phyloP scores from a whole-genome alignment of 1,284 basidiomycete genomes.

The Leccinum pachyderme region DNA sequence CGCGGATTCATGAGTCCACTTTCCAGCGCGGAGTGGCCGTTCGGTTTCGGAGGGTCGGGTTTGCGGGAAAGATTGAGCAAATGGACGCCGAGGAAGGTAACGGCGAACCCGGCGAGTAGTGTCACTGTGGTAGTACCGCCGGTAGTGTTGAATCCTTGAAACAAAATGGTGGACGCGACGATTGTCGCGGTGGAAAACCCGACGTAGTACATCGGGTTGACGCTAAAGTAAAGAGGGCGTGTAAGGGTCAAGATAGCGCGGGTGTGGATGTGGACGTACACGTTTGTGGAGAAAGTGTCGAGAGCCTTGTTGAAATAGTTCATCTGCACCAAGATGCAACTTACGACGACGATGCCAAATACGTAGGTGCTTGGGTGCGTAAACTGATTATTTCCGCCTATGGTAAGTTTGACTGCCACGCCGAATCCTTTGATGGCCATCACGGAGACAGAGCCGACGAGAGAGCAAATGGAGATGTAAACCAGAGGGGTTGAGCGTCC shows the following conservation, averaged over 20 bases:
- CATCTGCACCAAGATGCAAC: slow-evolving; percentile 95
- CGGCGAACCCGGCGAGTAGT: slow-evolving; percentile 82
- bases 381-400: slow-evolving; percentile 95
- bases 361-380: slow-evolving; percentile 93
- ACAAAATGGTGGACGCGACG: slow-evolving; percentile 92
- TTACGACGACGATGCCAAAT: slow-evolving; percentile 80
- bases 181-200: slow-evolving; percentile 97
- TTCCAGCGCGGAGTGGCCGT: slow-evolving; percentile 60
- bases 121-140: slow-evolving; percentile 81
- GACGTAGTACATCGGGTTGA: slow-evolving; percentile 99
- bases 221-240: slow-evolving; percentile 38
- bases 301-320: slow-evolving; percentile 99
- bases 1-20: slow-evolving; percentile 76
- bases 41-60: slow-evolving; percentile 43
- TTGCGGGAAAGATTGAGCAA: slow-evolving; percentile 83
- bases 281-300: slow-evolving; percentile 96
- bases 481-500: slow-evolving; percentile 89
- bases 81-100: slow-evolving; percentile 92
- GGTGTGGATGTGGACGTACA: slow-evolving; percentile 56
- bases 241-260: slow-evolving; percentile 11
- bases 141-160: slow-evolving; percentile 95
- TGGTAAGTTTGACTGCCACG: slow-evolving; percentile 92
- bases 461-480: slow-evolving; percentile 92
- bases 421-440: slow-evolving; percentile 98
- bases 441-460: slow-evolving; percentile 85